These are phyloP conservation scores for Cercospora janseana DNA, from an alignment of 2,329 filamentous ascomycete genomes.

Conservation along the genomic window DNA sequence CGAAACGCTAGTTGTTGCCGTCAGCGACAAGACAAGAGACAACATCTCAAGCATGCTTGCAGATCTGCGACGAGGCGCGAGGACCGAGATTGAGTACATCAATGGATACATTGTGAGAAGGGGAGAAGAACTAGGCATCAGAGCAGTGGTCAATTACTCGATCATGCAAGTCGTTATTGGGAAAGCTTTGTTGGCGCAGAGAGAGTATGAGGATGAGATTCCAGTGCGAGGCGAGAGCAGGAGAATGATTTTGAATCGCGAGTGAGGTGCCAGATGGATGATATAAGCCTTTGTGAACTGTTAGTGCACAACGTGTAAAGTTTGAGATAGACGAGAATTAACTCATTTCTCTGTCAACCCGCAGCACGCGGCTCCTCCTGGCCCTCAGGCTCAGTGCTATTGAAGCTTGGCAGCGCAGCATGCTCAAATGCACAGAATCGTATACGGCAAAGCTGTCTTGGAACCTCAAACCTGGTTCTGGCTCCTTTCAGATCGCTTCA, in stretches of 20 bases:
- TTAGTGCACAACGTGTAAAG: no score
- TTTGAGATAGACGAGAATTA: no score
- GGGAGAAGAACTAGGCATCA: conserved; percentile 70
- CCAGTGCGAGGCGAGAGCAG: conserved; percentile 31
- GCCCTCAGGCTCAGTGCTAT: no score
- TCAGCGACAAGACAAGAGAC: conserved; percentile 55
- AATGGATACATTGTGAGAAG: conserved; percentile 83
- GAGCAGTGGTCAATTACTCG: conserved; percentile 69
- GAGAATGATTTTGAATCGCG: conserved; percentile 15
- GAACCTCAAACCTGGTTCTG: no score
- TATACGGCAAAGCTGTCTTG: no score
- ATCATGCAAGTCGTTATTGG: conserved; percentile 71
- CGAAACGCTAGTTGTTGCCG: conserved; percentile 57
- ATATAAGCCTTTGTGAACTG: not conserved
- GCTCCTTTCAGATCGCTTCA: no score
- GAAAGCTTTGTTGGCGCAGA: conserved; percentile 54
- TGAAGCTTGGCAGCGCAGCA: no score
- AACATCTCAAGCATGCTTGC: conserved; percentile 67
- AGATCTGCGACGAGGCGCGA: conserved; percentile 58
- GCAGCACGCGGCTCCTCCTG: no score
- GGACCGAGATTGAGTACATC: conserved; percentile 77
- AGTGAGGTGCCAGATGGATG: not conserved
- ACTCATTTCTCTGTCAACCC: no score
- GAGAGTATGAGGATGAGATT: conserved; percentile 43
- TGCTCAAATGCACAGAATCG: no score